These are phyloP conservation scores for Plasmodium relictum DNA, from an alignment of 169 alveolate genomes.

Conservation along the genomic window DNA sequence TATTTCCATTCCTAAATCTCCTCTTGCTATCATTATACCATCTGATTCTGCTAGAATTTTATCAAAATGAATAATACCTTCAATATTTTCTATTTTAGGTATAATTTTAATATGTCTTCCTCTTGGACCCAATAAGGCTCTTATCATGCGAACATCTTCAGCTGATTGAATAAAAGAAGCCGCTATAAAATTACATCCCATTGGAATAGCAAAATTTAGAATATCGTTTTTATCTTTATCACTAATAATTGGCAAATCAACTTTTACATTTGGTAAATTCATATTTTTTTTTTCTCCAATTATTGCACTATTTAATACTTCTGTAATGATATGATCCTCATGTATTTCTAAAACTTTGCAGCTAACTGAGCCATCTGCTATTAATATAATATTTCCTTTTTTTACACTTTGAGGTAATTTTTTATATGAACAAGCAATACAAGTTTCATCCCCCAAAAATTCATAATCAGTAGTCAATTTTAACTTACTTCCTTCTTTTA, in stretches of 20 bases:
- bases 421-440: conserved; percentile 95
- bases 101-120: conserved; percentile 97
- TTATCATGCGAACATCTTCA: conserved; percentile 84
- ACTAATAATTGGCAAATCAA: conserved; percentile 97
- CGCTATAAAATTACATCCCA: conserved; percentile 96
- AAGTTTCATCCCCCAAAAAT: conserved; percentile 92
- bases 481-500: conserved; percentile 94
- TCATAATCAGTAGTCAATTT: conserved; percentile 95
- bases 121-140: conserved; percentile 86
- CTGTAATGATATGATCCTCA: conserved; percentile 88
- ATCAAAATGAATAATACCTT: conserved; percentile 96
- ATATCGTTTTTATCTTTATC: conserved; percentile 98
- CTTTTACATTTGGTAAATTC: conserved; percentile 98
- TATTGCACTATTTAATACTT: conserved; percentile 93
- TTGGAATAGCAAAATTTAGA: conserved; percentile 96
- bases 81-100: conserved; percentile 98
- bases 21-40: conserved; percentile 99
- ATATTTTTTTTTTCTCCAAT: conserved; percentile 98
- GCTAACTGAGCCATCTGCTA: conserved; percentile 98
- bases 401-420: conserved; percentile 95
- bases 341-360: conserved; percentile 93
- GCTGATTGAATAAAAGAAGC: conserved; percentile 92
- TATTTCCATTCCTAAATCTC: conserved; percentile 99
- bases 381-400: conserved; percentile 94
- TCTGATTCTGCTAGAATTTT: conserved; percentile 95